Evolutionary conservation across 805 yeast genomes (phyloP).

Genomic region (Candida broadrunensis): DNA sequence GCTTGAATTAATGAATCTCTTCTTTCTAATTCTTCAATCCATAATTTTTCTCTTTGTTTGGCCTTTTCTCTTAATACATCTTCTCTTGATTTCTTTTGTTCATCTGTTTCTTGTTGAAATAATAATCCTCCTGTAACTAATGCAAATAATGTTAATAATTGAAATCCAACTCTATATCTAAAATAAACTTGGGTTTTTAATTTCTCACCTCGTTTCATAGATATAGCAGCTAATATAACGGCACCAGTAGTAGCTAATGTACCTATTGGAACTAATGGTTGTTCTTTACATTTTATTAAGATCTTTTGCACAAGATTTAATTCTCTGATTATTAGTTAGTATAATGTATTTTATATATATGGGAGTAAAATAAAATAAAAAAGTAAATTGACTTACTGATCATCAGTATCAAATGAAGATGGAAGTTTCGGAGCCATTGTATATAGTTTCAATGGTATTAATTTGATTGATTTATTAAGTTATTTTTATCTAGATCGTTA

Average conservation of each 20-base stretch:
- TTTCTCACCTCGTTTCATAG: slow-evolving; percentile 69
- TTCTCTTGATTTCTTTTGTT: slow-evolving; percentile 51
- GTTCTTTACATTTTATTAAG: slow-evolving; percentile 66
- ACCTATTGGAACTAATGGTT: slow-evolving; percentile 88
- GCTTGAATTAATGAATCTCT: slow-evolving; percentile 72
- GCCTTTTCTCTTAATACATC: slow-evolving; percentile 75
- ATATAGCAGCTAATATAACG: slow-evolving; percentile 72
- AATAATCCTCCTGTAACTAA: slow-evolving; percentile 74
- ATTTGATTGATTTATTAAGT: no score
- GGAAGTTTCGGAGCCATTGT: slow-evolving; percentile 31
- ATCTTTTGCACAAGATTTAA: slow-evolving; percentile 53
- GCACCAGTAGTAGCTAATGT: slow-evolving; percentile 77
- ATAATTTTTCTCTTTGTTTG: slow-evolving; percentile 74
- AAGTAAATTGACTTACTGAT: slow-evolving; percentile 57
- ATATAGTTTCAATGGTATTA: no score
- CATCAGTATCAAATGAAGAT: slow-evolving; percentile 47
- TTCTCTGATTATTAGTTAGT: slow-evolving; percentile 24
- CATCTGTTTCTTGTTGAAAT: slow-evolving; percentile 52
- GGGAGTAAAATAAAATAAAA: neutral
- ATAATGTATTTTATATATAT: no score
- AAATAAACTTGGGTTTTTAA: slow-evolving; percentile 80
- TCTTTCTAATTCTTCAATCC: slow-evolving; percentile 90
- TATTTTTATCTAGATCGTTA: no score
- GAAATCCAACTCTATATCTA: slow-evolving; percentile 86
- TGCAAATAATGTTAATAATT: slow-evolving; percentile 79